Evolutionary conservation across 179 eudicot genomes (phyloP), one percentile per base, ranked within the genome.

Genomic region (Vitellaria paradoxa): DNA sequence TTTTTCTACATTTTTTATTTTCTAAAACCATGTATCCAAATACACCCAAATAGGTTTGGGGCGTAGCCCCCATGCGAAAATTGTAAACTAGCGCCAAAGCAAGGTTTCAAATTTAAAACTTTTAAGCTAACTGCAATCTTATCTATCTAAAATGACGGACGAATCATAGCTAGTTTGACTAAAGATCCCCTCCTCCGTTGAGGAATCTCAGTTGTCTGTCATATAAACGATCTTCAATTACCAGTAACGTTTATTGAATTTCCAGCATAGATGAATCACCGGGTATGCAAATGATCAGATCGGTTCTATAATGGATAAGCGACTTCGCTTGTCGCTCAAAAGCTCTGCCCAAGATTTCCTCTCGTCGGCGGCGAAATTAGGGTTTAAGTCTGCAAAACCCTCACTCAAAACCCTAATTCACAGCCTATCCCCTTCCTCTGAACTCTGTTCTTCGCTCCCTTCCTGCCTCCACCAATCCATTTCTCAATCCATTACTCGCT

Each of bases 321-420:
- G 95, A 57, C 89, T 95, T 26, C 92, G 97, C 9, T 91, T 95
- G 24, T 88, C 99, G 6, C 88, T 93, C 45, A 84, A 85, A 61
- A 77, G 81, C 76, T 93, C 98, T 10, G 89, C 95, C 79, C 97
- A 90, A 9, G 84, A 82, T 57, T 93, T 93, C 81, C 91, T 95
- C 53, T 70, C 84, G 20, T 80, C 91, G 46, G 93, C 93, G 70
- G 65, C 81, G 21, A 89, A 86, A 70, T 74, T 86, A 81, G 78
- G 93, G 47, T 80, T 90, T 0, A 92, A 83, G 80, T 86, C 98
- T 0, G 79, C 89, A n/a, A 96, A 92, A 82, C 72, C 93, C 63
- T 77, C 93, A 0, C 79, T 96, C 63, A 96, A 91, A 87, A 57
- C 91, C 89, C 86, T 93, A 77, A 84, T 96, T 42, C 76, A 85